Conservation (phyloP, 768 basidiomycete species). For the Dictyophora rubrovolvata region DNA sequence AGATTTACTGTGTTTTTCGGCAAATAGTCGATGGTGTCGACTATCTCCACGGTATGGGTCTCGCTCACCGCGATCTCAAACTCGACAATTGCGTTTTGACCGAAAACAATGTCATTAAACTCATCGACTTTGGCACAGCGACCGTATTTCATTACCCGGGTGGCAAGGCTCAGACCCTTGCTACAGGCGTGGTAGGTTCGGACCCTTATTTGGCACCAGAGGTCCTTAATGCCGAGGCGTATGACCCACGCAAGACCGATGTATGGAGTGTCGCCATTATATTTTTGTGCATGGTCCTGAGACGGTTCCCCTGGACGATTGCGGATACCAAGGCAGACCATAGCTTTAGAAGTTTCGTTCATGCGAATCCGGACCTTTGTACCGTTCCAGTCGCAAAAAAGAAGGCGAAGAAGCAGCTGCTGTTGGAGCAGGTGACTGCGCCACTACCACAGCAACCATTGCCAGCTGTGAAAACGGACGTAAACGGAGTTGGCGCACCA, state of each 20-base stretch:
- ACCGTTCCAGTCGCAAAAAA: slow-evolving; percentile 25
- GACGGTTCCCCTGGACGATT: slow-evolving; percentile 98
- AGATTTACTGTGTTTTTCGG: slow-evolving; percentile 98
- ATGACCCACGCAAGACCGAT: slow-evolving; percentile 96
- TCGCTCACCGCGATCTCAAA: slow-evolving; percentile 97
- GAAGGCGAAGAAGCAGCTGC: slow-evolving; percentile 16
- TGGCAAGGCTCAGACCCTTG: slow-evolving; percentile 67
- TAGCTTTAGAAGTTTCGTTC: slow-evolving; percentile 84
- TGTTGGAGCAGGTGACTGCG: background rate
- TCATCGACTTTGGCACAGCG: slow-evolving; percentile 99
- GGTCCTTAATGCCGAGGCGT: slow-evolving; percentile 67
- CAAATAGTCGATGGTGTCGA: slow-evolving; percentile 98
- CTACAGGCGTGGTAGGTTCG: slow-evolving; percentile 88
- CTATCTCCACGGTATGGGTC: slow-evolving; percentile 94
- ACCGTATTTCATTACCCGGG: slow-evolving; percentile 94
- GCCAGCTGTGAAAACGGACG: background rate
- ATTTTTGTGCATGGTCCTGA: slow-evolving; percentile 97
- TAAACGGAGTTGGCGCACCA: background rate
- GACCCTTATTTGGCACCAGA: slow-evolving; percentile 99
- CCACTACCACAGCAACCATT: background rate
- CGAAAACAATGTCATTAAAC: slow-evolving; percentile 85
- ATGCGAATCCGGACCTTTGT: slow-evolving; percentile 83
- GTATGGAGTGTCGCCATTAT: slow-evolving; percentile 99
- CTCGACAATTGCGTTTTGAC: slow-evolving; percentile 99
- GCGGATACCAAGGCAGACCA: slow-evolving; percentile 91